Conservation (phyloP, 371 early-diverging fungal species). For the Mucor sp. region DNA sequence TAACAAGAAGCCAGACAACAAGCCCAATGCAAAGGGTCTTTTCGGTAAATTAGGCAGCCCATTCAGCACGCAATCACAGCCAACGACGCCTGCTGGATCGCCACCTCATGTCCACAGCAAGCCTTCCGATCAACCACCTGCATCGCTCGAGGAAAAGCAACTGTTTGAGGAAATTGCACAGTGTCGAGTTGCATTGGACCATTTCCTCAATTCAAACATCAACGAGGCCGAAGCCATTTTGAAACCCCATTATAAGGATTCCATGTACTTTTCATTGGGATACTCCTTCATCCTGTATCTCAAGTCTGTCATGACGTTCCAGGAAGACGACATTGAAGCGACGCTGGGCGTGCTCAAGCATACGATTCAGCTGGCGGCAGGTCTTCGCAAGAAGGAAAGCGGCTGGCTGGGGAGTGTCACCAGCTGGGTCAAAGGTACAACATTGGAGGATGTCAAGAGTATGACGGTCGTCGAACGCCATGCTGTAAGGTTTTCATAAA, state of each 20-base stretch:
- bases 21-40: not conserved
- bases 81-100: not conserved
- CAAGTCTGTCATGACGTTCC: constrained; percentile 76
- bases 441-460: constrained; percentile 47
- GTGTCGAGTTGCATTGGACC: constrained; percentile 59
- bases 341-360: constrained; percentile 63
- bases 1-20: constrained; percentile 2
- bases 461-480: constrained; percentile 72
- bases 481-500: constrained; percentile 43
- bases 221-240: constrained; percentile 63
- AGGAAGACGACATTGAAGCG: constrained; percentile 57
- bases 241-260: constrained; percentile 38
- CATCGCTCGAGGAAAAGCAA: not conserved
- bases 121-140: not conserved
- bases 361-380: constrained; percentile 55
- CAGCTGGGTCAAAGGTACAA: constrained; percentile 41
- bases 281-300: constrained; percentile 66
- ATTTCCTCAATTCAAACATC: constrained; percentile 70
- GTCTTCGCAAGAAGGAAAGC: constrained; percentile 50
- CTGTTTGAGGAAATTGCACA: constrained; percentile 45
- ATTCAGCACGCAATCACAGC: not conserved
- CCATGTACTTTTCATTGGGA: constrained; percentile 71
- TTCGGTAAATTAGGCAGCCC: constrained; percentile 5
- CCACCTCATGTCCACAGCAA: not conserved
- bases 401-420: constrained; percentile 41